Conservation (phyloP, 2,329 filamentous ascomycete species). For the Pseudogymnoascus sp. region DNA sequence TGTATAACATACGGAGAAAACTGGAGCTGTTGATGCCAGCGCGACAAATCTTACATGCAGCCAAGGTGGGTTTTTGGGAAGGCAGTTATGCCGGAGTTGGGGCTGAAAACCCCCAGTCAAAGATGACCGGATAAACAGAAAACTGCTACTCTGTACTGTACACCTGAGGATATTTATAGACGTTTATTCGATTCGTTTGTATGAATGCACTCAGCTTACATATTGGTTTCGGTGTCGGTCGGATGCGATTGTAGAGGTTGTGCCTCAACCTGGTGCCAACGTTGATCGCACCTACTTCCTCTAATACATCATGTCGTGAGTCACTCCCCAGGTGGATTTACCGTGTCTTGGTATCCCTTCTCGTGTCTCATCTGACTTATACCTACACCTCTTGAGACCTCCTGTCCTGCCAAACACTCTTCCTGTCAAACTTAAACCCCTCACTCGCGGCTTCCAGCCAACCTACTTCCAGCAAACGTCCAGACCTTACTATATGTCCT, state of each 20-base stretch:
- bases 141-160: background rate
- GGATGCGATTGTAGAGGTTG: background rate
- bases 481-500: background rate
- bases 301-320: background rate
- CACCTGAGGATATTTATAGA: background rate
- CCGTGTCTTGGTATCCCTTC: background rate
- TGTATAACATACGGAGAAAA: background rate
- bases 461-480: background rate
- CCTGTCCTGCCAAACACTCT: background rate
- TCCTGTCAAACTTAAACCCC: background rate
- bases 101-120: background rate
- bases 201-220: background rate
- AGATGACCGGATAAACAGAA: background rate
- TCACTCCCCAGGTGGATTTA: background rate
- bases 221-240: background rate
- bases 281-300: background rate
- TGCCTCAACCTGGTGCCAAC: background rate
- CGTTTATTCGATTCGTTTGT: background rate
- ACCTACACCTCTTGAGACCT: background rate
- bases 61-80: background rate
- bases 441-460: background rate
- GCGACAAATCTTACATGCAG: background rate
- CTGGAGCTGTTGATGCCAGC: background rate
- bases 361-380: background rate
- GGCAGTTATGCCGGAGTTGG: background rate